These are phyloP conservation scores for Diaporthe aspalathi DNA, from an alignment of 2,329 filamentous ascomycete species.

Conservation along the genomic window DNA sequence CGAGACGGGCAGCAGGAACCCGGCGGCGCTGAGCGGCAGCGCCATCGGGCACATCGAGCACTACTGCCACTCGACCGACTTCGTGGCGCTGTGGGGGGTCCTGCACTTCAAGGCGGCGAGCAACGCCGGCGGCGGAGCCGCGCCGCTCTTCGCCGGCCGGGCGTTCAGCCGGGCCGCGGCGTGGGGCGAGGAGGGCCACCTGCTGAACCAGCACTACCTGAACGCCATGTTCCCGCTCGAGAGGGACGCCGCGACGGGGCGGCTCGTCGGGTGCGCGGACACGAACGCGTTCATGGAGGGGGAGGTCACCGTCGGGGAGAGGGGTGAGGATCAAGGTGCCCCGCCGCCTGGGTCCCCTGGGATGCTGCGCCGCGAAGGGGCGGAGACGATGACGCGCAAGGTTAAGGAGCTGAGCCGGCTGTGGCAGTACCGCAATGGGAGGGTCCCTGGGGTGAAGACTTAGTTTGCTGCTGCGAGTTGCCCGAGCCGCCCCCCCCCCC, in stretches of 20 bases:
- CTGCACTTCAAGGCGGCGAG: constrained; percentile 70
- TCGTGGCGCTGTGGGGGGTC: constrained; percentile 80
- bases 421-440: constrained; percentile 72
- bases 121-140: constrained; percentile 53
- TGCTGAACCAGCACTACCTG: constrained; percentile 71
- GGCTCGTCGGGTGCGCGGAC: constrained; percentile 50
- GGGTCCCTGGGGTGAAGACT: constrained; percentile 58
- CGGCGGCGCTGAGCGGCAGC: constrained; percentile 54
- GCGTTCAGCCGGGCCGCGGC: constrained; percentile 65
- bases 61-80: constrained; percentile 79
- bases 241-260: constrained; percentile 54
- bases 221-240: constrained; percentile 70
- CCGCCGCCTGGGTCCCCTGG: constrained; percentile 41
- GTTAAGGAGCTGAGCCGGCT: constrained; percentile 72
- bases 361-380: constrained; percentile 49
- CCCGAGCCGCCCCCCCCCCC: background rate
- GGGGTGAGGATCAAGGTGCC: too few relatives aligned
- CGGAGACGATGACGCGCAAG: constrained; percentile 39
- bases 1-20: constrained; percentile 50
- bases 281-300: constrained; percentile 71
- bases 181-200: constrained; percentile 62
- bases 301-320: constrained; percentile 59
- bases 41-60: constrained; percentile 81
- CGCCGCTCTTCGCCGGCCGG: constrained; percentile 71
- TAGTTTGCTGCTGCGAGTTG: constrained; percentile 36